Evolutionary conservation across 2,329 filamentous ascomycete genomes (phyloP).

Genomic region (Aureobasidium sp.): DNA sequence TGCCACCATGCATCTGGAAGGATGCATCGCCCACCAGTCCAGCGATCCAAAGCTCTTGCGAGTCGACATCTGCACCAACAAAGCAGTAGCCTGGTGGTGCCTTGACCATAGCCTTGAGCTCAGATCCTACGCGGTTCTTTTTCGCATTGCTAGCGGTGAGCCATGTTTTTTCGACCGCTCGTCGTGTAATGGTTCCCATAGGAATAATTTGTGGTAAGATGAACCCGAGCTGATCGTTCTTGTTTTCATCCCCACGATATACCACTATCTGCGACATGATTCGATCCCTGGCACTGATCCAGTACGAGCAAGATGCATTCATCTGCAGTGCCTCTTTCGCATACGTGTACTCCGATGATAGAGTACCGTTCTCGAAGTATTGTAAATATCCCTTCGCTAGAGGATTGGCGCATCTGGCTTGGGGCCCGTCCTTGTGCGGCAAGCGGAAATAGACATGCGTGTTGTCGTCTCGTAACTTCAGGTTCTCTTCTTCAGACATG

Average conservation of each 20-base stretch:
- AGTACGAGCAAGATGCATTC: slow-evolving; percentile 98
- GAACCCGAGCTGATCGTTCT: slow-evolving; percentile 52
- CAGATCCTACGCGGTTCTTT: slow-evolving; percentile 88
- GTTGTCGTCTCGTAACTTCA: slow-evolving; percentile 58
- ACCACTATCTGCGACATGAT: slow-evolving; percentile 96
- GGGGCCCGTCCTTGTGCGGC: slow-evolving; percentile 90
- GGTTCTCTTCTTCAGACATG: slow-evolving; percentile 67
- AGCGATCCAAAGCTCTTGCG: slow-evolving; percentile 96
- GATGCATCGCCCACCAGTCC: slow-evolving; percentile 90
- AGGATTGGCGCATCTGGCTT: slow-evolving; percentile 75
- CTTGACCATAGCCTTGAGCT: slow-evolving; percentile 93
- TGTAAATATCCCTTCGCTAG: slow-evolving; percentile 84
- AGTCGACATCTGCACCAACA: slow-evolving; percentile 95
- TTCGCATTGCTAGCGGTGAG: slow-evolving; percentile 97
- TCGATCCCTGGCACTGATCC: slow-evolving; percentile 90
- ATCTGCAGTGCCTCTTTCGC: slow-evolving; percentile 95
- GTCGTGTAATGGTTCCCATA: slow-evolving; percentile 93
- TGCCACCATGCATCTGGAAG: slow-evolving; percentile 91
- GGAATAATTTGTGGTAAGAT: slow-evolving; percentile 94
- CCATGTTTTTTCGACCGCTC: slow-evolving; percentile 97
- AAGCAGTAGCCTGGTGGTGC: slow-evolving; percentile 87
- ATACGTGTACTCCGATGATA: slow-evolving; percentile 82
- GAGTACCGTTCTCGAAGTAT: slow-evolving; percentile 83
- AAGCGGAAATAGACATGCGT: slow-evolving; percentile 77
- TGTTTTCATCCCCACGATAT: slow-evolving; percentile 59